Base-by-base conservation (phyloP, 1,139 yeast genomes). In the Suhomyces yuchorum region DNA sequence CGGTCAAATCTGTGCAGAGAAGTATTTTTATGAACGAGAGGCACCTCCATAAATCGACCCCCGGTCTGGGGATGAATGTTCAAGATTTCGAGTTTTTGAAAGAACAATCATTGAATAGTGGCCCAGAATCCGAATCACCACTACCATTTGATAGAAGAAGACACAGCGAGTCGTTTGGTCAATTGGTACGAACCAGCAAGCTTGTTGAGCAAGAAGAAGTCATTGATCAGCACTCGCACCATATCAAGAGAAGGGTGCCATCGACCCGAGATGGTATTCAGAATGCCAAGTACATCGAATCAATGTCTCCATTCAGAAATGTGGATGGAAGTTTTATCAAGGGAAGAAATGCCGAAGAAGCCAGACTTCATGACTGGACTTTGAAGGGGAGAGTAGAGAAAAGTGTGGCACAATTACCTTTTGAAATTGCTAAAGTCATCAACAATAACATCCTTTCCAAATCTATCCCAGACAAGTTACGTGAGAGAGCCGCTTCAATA, bases 391-490 rank as follows among this genome's bases (percentile, higher is more conserved):
- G 82, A 53, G 73, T 72, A 8, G 78, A 78, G 52, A 71, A 76
- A 48, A 51, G 59, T 4, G 75, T 76, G 30, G 63, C 83, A 4
- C 66, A 63, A 44, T 62, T 87, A 17, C 90, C 90, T 0, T 62
- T 65, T 1, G 70, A 64, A n/a, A 71, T 87, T 6, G 68, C 87
- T 2, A 71, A 75, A 40, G 75, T 78, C 1, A 85, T 87, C 36
- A 75, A 80, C 50, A 78, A 85, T 54, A 78, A 85, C 56, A 82
- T 87, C 47, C 59, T 85, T 42, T 70, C 80, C 12, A 62, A 72
- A 22, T 75, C 81, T 32, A 65, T 73, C 8, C 91, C 92, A 0
- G 81, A 74, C 52, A 71, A 76, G 46, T 64, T 87, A 43, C 72
- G 87, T 52, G 75, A 77, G 45, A 71, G 80, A 33, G 85, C 80